Conservation (phyloP, 441 rosid genomes). For the Gossypium laxum region DNA sequence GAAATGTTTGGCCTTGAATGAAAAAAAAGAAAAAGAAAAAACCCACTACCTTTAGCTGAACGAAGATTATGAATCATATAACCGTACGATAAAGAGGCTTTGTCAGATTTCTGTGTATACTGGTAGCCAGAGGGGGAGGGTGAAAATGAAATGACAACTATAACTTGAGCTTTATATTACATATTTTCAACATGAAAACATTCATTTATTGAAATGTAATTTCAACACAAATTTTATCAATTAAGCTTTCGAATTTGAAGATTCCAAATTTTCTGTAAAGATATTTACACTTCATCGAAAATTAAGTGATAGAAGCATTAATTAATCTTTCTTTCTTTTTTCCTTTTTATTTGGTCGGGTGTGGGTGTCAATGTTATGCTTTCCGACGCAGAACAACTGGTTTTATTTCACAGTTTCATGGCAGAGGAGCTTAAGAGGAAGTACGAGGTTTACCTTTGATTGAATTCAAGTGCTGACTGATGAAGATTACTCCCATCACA, state of each 20-base stretch:
- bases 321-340: not conserved
- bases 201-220: not conserved
- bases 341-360: not conserved
- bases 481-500: slow-evolving; percentile 84
- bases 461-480: slow-evolving; percentile 80
- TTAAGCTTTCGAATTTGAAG: not conserved
- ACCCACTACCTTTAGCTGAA: not conserved
- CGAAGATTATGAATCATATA: not conserved
- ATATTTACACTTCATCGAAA: not conserved
- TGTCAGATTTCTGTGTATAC: not conserved
- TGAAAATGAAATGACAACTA: not conserved
- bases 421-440: slow-evolving; percentile 35
- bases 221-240: not conserved
- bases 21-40: not conserved
- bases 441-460: slow-evolving; percentile 67
- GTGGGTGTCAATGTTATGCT: not conserved
- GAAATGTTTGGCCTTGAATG: not conserved
- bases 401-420: not conserved
- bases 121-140: not conserved
- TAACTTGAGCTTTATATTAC: not conserved
- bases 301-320: not conserved
- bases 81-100: not conserved
- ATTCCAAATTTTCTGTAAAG: not conserved
- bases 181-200: not conserved
- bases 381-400: not conserved